A percentile compares a stretch with the other conserved stretches of the same genome.
Conservation (phyloP, 805 yeast genomes). For the Saccharomycopsis babjevae region DNA sequence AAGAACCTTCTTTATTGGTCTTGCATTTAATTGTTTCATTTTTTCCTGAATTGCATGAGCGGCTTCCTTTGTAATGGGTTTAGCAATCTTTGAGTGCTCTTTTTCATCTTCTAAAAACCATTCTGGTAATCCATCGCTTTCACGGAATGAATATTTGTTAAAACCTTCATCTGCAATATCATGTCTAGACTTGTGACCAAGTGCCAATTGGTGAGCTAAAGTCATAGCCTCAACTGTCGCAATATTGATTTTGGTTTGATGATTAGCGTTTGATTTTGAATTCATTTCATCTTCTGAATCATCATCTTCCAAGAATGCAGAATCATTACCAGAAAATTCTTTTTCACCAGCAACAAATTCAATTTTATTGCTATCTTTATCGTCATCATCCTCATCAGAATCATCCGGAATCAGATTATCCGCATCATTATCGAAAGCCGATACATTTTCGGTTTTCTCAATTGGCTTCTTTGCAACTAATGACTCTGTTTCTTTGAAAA, state of each 20-base stretch:
- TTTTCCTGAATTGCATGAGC: conserved; percentile 68
- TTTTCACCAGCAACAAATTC: conserved; percentile 39
- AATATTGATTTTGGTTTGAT: conserved; percentile 60
- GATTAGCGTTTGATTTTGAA: conserved; percentile 36
- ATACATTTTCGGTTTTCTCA: conserved; percentile 5
- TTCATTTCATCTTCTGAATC: conserved; percentile 27
- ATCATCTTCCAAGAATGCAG: conserved; percentile 35
- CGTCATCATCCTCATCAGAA: conserved; percentile 20
- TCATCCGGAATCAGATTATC: conserved; percentile 20
- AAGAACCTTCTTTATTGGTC: conserved; percentile 97
- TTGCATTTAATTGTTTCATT: conserved; percentile 75
- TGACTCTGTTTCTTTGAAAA: conserved; percentile 30
- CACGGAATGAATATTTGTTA: conserved; percentile 86
- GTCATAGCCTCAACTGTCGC: conserved; percentile 98
- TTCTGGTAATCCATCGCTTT: conserved; percentile 82
- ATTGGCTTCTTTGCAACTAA: conserved; percentile 9
- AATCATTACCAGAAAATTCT: conserved; percentile 26
- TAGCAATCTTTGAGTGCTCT: conserved; percentile 70
- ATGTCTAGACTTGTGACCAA: conserved; percentile 76
- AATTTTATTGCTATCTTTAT: conserved; percentile 27
- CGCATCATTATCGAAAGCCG: conserved; percentile 12
- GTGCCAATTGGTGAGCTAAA: conserved; percentile 87
- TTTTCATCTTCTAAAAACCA: conserved; percentile 96
- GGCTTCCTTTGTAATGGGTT: conserved; percentile 95
- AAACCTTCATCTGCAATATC: conserved; percentile 89